Conservation (phyloP, 2,329 filamentous ascomycete genomes). For the Colletotrichum limetticola region DNA sequence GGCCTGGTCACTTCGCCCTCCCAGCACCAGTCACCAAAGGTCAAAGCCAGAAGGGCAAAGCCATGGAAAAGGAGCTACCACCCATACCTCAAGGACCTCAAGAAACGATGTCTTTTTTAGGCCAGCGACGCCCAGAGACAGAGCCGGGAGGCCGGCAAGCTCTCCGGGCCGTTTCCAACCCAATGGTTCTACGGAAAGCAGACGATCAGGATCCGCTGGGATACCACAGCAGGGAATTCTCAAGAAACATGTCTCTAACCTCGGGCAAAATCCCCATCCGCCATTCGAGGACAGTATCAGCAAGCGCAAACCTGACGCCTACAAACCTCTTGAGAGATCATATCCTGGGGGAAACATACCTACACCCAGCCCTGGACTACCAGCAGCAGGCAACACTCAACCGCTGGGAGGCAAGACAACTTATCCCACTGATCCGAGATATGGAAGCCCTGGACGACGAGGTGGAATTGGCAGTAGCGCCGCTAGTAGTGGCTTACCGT, state of each 20-base stretch:
- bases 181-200: background rate
- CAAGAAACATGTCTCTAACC: background rate
- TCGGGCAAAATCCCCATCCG: background rate
- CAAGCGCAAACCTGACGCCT: background rate
- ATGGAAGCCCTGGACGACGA: background rate
- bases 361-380: background rate
- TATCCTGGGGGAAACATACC: background rate
- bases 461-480: background rate
- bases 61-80: background rate
- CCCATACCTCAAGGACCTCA: background rate
- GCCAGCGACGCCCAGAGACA: background rate
- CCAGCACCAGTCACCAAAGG: background rate
- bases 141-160: conserved; percentile 8
- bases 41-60: background rate
- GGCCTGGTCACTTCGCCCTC: background rate
- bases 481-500: background rate
- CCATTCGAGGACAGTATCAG: background rate
- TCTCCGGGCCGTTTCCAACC: conserved; percentile 11
- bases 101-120: conserved; percentile 38
- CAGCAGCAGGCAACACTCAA: background rate
- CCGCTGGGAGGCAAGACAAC: background rate
- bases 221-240: background rate
- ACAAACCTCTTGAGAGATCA: background rate
- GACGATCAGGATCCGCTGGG: background rate
- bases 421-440: background rate